These are phyloP conservation scores for Crucihimalaya himalaica DNA, from an alignment of 345 rosid genomes.

Conservation along the genomic window DNA sequence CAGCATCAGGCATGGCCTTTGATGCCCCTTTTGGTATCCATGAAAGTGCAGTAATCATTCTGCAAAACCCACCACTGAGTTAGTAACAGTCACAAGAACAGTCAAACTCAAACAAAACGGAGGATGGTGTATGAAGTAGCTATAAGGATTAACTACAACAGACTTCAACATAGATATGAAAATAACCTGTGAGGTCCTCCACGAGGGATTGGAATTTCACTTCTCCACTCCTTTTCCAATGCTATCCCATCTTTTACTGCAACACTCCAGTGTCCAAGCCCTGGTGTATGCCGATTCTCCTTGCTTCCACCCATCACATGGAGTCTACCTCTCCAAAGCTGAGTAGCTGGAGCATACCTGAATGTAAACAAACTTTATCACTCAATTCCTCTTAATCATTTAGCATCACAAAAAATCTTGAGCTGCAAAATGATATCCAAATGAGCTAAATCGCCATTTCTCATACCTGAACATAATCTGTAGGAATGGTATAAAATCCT, in stretches of 20 bases:
- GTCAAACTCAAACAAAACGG: not conserved
- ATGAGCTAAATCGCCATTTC: not conserved
- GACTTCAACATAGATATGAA: not conserved
- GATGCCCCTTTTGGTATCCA: no score
- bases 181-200: constrained; percentile 97
- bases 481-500: not conserved
- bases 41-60: no score
- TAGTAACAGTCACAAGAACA: constrained; percentile 27
- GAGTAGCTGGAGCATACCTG: constrained; percentile 99
- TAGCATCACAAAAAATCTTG: not conserved
- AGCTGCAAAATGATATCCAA: not conserved
- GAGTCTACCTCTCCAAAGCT: constrained; percentile 96
- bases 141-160: not conserved
- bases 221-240: constrained; percentile 81
- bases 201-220: constrained; percentile 88
- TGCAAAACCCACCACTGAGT: no score
- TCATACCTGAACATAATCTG: not conserved
- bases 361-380: constrained; percentile 21
- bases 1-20: no score
- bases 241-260: constrained; percentile 90
- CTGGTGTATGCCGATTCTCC: constrained; percentile 90
- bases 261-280: constrained; percentile 86
- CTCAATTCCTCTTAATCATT: not conserved
- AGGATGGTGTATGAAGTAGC: constrained; percentile 12
- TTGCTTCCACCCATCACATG: constrained; percentile 99